Evolutionary conservation across 371 early-diverging fungal species (phyloP).

Genomic region (Mucor circinelloides): DNA sequence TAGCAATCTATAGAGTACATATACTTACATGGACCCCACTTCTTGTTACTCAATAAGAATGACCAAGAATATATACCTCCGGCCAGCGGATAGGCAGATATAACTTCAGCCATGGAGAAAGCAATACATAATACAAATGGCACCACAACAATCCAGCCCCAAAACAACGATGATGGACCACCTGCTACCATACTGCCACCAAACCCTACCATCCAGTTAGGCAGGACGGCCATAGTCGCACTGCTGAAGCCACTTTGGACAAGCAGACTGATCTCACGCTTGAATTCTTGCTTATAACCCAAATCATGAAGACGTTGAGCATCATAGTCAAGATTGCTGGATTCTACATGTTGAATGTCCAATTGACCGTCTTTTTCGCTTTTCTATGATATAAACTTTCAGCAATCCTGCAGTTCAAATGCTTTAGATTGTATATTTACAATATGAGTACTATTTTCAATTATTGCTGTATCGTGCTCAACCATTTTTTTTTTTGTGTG

Average conservation of each 20-base stretch:
- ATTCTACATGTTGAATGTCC: slow-evolving; percentile 18
- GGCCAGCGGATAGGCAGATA: slow-evolving; percentile 41
- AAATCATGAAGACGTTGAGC: slow-evolving; percentile 37
- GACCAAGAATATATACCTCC: slow-evolving; percentile 47
- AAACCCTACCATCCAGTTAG: slow-evolving; percentile 43
- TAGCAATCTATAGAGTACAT: background rate
- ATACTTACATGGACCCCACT: slow-evolving; percentile 46
- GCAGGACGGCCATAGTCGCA: slow-evolving; percentile 36
- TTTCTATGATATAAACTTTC: background rate
- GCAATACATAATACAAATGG: slow-evolving; percentile 46
- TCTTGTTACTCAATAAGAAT: slow-evolving; percentile 32
- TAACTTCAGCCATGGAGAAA: slow-evolving; percentile 41
- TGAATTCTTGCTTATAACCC: slow-evolving; percentile 51
- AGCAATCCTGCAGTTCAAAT: background rate
- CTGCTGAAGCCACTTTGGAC: slow-evolving; percentile 39
- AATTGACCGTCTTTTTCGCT: background rate
- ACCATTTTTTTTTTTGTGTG: background rate
- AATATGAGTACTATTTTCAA: background rate
- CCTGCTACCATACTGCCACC: slow-evolving; percentile 33
- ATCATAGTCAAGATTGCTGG: slow-evolving; percentile 31
- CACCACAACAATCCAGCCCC: slow-evolving; percentile 39
- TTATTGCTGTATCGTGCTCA: background rate
- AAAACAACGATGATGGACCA: slow-evolving; percentile 44
- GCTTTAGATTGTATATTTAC: background rate
- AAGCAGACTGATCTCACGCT: slow-evolving; percentile 39